Conservation (phyloP, 1,284 basidiomycete genomes). For the Ganoderma lucidum region DNA sequence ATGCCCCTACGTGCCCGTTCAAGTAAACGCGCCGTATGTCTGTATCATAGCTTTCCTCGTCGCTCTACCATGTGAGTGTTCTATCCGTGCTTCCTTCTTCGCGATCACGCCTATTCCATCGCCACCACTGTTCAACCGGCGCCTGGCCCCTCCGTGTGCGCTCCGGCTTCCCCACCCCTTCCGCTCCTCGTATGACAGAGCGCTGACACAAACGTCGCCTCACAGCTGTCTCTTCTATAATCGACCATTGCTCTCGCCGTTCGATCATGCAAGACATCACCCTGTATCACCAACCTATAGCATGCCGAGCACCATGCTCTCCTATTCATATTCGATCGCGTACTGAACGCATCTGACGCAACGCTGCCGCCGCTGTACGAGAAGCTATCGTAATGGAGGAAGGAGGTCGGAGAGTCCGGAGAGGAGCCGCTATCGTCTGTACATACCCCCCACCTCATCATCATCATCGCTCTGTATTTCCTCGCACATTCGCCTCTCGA, state of each 20-base stretch:
- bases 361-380: conserved; percentile 34
- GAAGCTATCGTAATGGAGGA: conserved; percentile 32
- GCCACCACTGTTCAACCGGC: conserved; percentile 5
- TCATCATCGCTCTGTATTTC: conserved; percentile 24
- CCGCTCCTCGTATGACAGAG: conserved; percentile 15
- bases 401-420: conserved; percentile 24
- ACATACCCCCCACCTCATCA: conserved; percentile 28
- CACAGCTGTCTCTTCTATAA: conserved; percentile 34
- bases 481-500: conserved; percentile 7
- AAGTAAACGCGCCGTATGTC: conserved; percentile 35
- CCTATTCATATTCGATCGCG: conserved; percentile 33
- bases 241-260: conserved; percentile 36
- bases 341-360: conserved; percentile 18
- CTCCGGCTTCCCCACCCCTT: conserved; percentile 13
- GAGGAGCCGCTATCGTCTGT: conserved; percentile 28
- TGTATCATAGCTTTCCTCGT: conserved; percentile 33
- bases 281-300: conserved; percentile 41
- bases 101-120: conserved; percentile 4
- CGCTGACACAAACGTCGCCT: conserved; percentile 28
- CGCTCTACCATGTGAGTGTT: conserved; percentile 35
- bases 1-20: conserved; percentile 77
- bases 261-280: conserved; percentile 31
- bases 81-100: conserved; percentile 14
- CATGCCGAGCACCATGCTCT: conserved; percentile 32
- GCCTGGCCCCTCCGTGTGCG: conserved; percentile 13